Evolutionary conservation across 768 basidiomycete genomes (phyloP).

Genomic region (Trametes cubensis): DNA sequence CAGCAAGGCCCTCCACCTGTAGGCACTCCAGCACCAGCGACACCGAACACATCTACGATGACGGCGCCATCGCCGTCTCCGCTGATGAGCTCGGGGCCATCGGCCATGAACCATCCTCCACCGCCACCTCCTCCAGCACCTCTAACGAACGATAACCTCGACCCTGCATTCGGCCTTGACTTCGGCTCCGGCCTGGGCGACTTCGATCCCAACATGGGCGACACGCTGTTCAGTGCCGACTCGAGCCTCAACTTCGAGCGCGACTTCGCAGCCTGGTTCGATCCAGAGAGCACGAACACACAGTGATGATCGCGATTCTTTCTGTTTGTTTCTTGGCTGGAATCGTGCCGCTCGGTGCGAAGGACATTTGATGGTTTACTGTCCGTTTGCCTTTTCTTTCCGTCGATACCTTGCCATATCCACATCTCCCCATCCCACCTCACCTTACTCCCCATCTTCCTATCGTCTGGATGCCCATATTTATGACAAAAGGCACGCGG

Average conservation of each 20-base stretch:
- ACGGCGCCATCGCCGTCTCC: conserved; percentile 43
- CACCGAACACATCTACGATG: conserved; percentile 39
- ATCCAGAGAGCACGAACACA: conserved; percentile 43
- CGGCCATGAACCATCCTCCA: conserved; percentile 20
- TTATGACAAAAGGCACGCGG: conserved; percentile 22
- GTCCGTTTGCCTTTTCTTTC: not conserved
- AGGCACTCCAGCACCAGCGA: conserved; percentile 37
- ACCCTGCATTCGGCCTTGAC: conserved; percentile 33
- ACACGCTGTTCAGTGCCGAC: conserved; percentile 4
- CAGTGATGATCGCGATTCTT: not conserved
- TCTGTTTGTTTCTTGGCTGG: not conserved
- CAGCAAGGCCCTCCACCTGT: conserved; percentile 23
- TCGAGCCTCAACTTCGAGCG: conserved; percentile 61
- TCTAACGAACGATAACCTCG: conserved; percentile 25
- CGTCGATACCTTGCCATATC: conserved; percentile 14
- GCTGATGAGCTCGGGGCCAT: conserved; percentile 32
- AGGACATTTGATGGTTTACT: conserved; percentile 4
- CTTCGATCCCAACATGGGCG: conserved; percentile 41
- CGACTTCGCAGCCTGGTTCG: conserved; percentile 80
- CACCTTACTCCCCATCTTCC: not conserved
- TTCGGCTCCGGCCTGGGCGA: conserved; percentile 47
- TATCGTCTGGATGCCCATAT: conserved; percentile 18
- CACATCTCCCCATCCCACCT: not conserved
- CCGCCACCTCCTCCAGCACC: conserved; percentile 27
- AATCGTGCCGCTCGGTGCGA: not conserved